Conservation (phyloP, 768 basidiomycete genomes). For the Leccinum pellstonianum region DNA sequence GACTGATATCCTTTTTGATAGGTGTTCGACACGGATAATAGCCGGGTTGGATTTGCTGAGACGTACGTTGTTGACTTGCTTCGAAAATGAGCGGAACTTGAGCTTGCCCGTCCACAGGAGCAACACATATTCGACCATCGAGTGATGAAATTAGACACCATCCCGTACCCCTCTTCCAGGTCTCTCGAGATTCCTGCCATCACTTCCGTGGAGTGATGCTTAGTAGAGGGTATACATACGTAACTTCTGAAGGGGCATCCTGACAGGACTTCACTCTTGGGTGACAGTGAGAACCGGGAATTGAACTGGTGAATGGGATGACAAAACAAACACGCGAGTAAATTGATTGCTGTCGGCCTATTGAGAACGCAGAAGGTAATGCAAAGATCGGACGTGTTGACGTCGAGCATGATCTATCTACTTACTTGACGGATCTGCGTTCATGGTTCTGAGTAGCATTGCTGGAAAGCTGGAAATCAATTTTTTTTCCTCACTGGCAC, state of each 20-base stretch:
- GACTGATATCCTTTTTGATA: neutral
- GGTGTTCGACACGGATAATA: neutral
- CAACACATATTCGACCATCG: neutral
- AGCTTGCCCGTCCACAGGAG: neutral
- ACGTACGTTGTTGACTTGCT: neutral
- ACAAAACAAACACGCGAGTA: too few species aligned
- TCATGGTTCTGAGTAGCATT: too few species aligned
- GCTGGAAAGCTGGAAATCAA: too few species aligned
- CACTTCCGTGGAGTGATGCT: slow-evolving; percentile 10
- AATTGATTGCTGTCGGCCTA: neutral
- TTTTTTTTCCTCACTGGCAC: too few species aligned
- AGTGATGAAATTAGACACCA: neutral
- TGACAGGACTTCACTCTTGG: neutral
- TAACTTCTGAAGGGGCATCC: neutral
- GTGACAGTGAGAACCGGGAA: neutral
- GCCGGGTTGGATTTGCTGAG: neutral
- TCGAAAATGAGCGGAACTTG: neutral
- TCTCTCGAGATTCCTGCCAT: neutral
- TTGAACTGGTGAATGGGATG: neutral
- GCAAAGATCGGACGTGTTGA: too few species aligned
- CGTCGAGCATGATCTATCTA: too few species aligned
- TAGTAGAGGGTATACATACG: neutral
- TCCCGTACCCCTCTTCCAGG: neutral
- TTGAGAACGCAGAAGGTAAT: too few species aligned
- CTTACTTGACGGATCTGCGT: too few species aligned